These are phyloP conservation scores for Lentinula boryana DNA, from an alignment of 768 basidiomycete species.

Conservation along the genomic window DNA sequence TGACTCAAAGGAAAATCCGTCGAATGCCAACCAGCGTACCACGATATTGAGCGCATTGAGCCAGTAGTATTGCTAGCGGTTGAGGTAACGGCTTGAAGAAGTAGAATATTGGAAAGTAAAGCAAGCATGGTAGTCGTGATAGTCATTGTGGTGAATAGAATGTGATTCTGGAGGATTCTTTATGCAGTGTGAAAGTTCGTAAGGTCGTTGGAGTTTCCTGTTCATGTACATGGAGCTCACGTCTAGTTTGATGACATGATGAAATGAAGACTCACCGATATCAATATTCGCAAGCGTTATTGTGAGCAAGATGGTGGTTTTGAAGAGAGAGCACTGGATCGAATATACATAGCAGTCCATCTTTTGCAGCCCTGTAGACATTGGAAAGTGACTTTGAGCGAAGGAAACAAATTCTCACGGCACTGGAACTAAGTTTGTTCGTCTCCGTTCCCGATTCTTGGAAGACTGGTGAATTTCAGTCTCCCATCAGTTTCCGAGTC, in stretches of 20 bases:
- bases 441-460: no score
- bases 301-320: neutral
- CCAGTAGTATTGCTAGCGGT: neutral
- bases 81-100: neutral
- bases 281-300: neutral
- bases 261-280: neutral
- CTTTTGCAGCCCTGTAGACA: neutral
- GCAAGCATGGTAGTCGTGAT: neutral
- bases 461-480: no score
- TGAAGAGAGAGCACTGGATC: neutral
- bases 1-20: conserved; percentile 33
- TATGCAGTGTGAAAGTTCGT: neutral
- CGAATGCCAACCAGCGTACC: conserved; percentile 45
- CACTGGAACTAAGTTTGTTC: no score
- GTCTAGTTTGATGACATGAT: neutral
- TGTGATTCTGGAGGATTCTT: neutral
- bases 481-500: no score
- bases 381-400: neutral
- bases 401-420: neutral
- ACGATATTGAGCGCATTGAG: conserved; percentile 11
- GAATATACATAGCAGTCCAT: neutral
- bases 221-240: neutral
- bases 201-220: neutral
- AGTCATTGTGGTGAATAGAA: neutral
- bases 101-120: neutral